Evolutionary conservation across 1,284 basidiomycete genomes (phyloP).

Genomic region (Entoloma clypeatum): DNA sequence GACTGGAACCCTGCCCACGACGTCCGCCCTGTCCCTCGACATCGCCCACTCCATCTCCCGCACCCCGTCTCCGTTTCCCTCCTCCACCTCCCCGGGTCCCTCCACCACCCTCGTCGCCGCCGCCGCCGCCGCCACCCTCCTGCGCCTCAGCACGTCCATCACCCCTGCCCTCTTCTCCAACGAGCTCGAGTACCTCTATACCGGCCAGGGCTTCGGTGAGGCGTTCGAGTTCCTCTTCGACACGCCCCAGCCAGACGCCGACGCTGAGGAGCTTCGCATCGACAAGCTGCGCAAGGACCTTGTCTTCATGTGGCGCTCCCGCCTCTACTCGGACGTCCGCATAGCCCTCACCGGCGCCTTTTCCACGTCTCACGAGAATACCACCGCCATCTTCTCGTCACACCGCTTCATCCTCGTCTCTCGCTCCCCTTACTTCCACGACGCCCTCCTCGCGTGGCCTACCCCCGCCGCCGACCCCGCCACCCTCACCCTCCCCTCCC

Average conservation of each 20-base stretch:
- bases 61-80: slow-evolving; percentile 51
- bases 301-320: slow-evolving; percentile 93
- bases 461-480: slow-evolving; percentile 43
- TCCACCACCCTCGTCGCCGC: slow-evolving; percentile 20
- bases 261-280: slow-evolving; percentile 67
- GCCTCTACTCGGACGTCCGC: slow-evolving; percentile 87
- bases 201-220: slow-evolving; percentile 81
- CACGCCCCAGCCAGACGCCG: slow-evolving; percentile 51
- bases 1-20: slow-evolving; percentile 46
- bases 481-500: slow-evolving; percentile 76
- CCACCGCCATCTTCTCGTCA: slow-evolving; percentile 82
- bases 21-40: slow-evolving; percentile 60
- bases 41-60: slow-evolving; percentile 43
- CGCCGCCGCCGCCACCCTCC: slow-evolving; percentile 33
- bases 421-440: slow-evolving; percentile 84
- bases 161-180: slow-evolving; percentile 77
- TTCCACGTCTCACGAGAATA: slow-evolving; percentile 58
- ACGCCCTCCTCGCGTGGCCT: slow-evolving; percentile 63
- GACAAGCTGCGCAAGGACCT: slow-evolving; percentile 90
- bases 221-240: slow-evolving; percentile 90
- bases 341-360: slow-evolving; percentile 72
- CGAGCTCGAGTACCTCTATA: slow-evolving; percentile 88
- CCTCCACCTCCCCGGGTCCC: too few relatives aligned
- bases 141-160: slow-evolving; percentile 59
- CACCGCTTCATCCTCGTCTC: slow-evolving; percentile 93